Percentiles rank a stretch among this genome's conserved stretches.
Conservation (phyloP, 2,329 filamentous ascomycete genomes). For the Geoglossum cookeanum region DNA sequence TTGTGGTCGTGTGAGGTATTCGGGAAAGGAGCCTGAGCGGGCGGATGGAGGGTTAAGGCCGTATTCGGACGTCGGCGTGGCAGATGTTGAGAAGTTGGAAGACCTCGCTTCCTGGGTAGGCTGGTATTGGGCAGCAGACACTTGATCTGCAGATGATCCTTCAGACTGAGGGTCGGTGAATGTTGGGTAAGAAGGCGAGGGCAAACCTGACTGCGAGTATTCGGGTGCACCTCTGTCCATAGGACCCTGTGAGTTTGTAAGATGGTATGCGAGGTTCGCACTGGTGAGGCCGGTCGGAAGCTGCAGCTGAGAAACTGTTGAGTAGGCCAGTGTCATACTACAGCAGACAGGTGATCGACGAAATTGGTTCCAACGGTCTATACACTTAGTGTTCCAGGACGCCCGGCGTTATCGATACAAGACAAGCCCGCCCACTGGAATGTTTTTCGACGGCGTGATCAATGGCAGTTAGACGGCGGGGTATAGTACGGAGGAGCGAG, state of each 20-base stretch:
- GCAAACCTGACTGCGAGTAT: slow-evolving; percentile 80
- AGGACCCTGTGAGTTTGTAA: slow-evolving; percentile 20
- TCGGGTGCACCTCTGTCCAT: slow-evolving; percentile 48
- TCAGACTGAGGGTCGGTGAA: slow-evolving; percentile 53
- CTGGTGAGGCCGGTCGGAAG: neutral
- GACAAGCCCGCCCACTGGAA: no score
- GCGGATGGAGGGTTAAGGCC: slow-evolving; percentile 54
- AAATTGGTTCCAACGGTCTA: neutral
- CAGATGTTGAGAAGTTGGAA: slow-evolving; percentile 52
- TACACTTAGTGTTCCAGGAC: neutral
- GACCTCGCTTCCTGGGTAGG: slow-evolving; percentile 63
- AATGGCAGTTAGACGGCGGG: neutral
- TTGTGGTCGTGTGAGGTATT: slow-evolving; percentile 54
- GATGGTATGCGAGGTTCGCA: slow-evolving; percentile 13
- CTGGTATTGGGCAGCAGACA: slow-evolving; percentile 80
- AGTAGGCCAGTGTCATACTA: slow-evolving; percentile 5
- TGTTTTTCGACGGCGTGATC: neutral
- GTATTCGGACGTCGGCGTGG: slow-evolving; percentile 82
- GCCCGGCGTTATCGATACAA: neutral
- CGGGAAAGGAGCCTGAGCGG: slow-evolving; percentile 69
- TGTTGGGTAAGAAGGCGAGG: slow-evolving; percentile 40
- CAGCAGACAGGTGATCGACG: neutral
- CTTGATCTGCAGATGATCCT: slow-evolving; percentile 70
- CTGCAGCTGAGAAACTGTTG: slow-evolving; percentile 1
- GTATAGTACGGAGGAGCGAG: neutral